Percentiles rank a stretch among this genome's conserved stretches.
Conservation (phyloP, 345 rosid genomes). For the Salix viminalis region DNA sequence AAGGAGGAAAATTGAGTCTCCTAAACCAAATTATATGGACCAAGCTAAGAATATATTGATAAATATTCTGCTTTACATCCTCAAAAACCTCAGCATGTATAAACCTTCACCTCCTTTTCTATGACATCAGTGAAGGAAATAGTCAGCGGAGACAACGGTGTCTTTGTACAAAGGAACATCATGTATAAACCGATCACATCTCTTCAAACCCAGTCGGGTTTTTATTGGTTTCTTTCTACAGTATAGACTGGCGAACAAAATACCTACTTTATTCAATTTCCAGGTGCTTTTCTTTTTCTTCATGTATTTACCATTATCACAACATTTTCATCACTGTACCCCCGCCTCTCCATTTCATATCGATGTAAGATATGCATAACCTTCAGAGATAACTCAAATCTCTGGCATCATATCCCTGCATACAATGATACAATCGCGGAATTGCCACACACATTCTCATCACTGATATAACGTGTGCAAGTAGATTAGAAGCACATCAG, state of each 20-base stretch:
- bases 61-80: not conserved
- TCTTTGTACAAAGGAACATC: not conserved
- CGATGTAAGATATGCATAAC: not conserved
- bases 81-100: not conserved
- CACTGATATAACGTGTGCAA: not conserved
- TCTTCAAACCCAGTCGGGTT: not conserved
- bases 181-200: not conserved
- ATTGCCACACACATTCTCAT: not conserved
- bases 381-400: not conserved
- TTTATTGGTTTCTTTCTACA: not conserved
- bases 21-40: too few species aligned
- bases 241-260: not conserved
- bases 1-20: too few species aligned
- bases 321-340: not conserved
- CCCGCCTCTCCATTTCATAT: not conserved
- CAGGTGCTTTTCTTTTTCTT: not conserved
- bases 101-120: not conserved
- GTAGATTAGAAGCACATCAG: not conserved
- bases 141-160: not conserved
- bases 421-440: not conserved
- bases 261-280: not conserved
- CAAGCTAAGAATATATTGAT: not conserved
- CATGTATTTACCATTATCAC: not conserved
- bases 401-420: not conserved
- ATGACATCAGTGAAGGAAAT: not conserved